phyloP scores from a whole-genome alignment of 305 asterid genomes.

The Plantago lanceolata region DNA sequence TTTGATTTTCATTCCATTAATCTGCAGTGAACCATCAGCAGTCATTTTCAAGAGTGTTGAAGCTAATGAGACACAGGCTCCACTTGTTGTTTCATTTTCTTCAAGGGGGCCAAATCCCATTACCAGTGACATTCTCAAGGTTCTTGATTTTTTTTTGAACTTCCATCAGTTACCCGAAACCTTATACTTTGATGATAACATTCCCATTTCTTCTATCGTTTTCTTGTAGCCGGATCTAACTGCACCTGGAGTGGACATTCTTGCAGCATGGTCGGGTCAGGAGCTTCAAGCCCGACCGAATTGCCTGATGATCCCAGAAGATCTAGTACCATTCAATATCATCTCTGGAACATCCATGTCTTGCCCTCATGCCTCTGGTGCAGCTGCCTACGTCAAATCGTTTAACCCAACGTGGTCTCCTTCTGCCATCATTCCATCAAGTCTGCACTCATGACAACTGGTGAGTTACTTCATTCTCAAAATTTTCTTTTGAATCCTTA shows the following conservation, averaged over 20 bases:
- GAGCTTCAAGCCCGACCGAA: conserved; percentile 37
- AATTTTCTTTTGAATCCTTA: not conserved
- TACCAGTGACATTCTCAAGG: conserved; percentile 43
- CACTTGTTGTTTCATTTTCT: conserved; percentile 41
- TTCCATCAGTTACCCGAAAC: not conserved
- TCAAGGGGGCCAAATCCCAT: conserved; percentile 47
- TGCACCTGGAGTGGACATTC: conserved; percentile 63
- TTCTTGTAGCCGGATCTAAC: conserved; percentile 48
- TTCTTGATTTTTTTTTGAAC: not conserved
- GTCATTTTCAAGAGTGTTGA: conserved; percentile 38
- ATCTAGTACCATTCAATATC: conserved; percentile 47
- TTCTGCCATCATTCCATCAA: conserved; percentile 56
- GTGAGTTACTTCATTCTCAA: conserved; percentile 17
- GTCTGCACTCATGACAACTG: conserved; percentile 65
- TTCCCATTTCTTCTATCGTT: too few relatives aligned
- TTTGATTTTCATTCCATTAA: too few relatives aligned
- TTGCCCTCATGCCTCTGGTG: conserved; percentile 60
- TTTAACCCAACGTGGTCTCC: conserved; percentile 64
- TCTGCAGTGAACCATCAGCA: conserved; percentile 46
- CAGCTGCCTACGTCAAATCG: conserved; percentile 62
- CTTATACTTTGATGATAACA: too few relatives aligned
- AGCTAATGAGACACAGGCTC: conserved; percentile 26
- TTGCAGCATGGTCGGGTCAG: conserved; percentile 65
- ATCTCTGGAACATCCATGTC: conserved; percentile 68
- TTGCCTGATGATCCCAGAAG: conserved; percentile 36